Evolutionary conservation across 345 rosid species (phyloP).

Genomic region (Hirschfeldia incana): DNA sequence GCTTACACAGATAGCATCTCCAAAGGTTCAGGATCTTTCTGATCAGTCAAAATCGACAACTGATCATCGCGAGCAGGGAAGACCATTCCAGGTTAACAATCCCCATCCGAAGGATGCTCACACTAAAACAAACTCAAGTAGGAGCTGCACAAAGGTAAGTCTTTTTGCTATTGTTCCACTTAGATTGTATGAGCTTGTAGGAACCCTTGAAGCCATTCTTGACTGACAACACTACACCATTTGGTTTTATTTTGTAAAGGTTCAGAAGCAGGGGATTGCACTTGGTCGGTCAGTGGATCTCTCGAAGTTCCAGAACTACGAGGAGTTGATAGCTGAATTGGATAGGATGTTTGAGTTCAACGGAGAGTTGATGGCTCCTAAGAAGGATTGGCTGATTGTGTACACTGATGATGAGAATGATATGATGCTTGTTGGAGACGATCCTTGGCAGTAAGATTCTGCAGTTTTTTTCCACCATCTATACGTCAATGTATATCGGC

Average conservation of each 20-base stretch:
- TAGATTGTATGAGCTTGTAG: neutral
- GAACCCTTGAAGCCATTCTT: neutral
- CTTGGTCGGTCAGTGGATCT: conserved; percentile 86
- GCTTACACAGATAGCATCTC: conserved; percentile 31
- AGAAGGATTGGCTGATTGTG: conserved; percentile 69
- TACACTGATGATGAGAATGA: conserved; percentile 88
- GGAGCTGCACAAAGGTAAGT: conserved; percentile 77
- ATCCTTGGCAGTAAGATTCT: conserved; percentile 90
- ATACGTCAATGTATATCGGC: neutral
- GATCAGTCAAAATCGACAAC: conserved; percentile 47
- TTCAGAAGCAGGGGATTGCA: conserved; percentile 76
- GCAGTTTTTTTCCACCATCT: neutral
- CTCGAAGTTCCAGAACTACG: conserved; percentile 63
- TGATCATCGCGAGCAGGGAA: conserved; percentile 48
- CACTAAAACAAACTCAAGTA: conserved; percentile 45
- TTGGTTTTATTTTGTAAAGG: conserved; percentile 43
- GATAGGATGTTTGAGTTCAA: conserved; percentile 73
- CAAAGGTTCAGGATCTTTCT: conserved; percentile 36
- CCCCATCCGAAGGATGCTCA: conserved; percentile 46
- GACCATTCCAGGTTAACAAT: conserved; percentile 37
- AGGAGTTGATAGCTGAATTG: conserved; percentile 60
- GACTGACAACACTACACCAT: neutral
- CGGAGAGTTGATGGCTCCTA: conserved; percentile 62
- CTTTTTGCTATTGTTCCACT: neutral
- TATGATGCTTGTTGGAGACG: conserved; percentile 95